Evolutionary conservation across 345 rosid genomes (phyloP), one percentile per base, ranked within the genome.

Genomic region (Boechera stricta): DNA sequence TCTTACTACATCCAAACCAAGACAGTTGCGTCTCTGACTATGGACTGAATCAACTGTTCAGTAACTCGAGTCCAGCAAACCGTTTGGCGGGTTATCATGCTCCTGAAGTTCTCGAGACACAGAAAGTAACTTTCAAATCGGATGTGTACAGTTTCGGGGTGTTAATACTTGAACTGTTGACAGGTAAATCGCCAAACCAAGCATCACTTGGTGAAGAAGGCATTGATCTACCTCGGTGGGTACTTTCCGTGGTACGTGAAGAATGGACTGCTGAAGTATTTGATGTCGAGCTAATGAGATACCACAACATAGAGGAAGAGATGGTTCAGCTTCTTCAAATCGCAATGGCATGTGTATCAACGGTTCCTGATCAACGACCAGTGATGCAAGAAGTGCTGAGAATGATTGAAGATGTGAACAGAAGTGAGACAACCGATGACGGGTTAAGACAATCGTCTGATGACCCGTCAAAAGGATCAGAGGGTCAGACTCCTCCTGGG

Each of bases 201-300:
- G 96, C 97, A 0, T 95, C 99, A 2, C 79, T 95, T 18, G 98
- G 99, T 0, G 99, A 95, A 42, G 98, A 95, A 75, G 99, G 99
- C 45, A 92, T 92, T 52, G 99, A 95, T 82, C 77, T 95, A 55
- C 99, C 99, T 0, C 69, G 99, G 47, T 95, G 99, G 99, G 99
- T 95, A 32, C 97, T 90, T 64, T 95, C 99, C 0, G 99, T 95
- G 48, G 99, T 95, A 2, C 75, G 99, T 1, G 99, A 95, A 81
- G 99, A 95, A 67, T 95, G 99, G 99, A 92, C 99, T 7, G 99
- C 99, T 0, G 99, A 92, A 83, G 99, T 95, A 0, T 91, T 95
- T 32, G 99, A 91, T 1, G 96, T 87, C 59, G 99, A 95, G 86
- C 77, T 95, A 15, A 95, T 95, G 97, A 82, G 94, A 71, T 87